Percentiles rank a stretch among this genome's conserved stretches.
These are phyloP conservation scores for Maudiozyma serrabonitensis DNA, from an alignment of 805 yeast species.

Conservation along the genomic window DNA sequence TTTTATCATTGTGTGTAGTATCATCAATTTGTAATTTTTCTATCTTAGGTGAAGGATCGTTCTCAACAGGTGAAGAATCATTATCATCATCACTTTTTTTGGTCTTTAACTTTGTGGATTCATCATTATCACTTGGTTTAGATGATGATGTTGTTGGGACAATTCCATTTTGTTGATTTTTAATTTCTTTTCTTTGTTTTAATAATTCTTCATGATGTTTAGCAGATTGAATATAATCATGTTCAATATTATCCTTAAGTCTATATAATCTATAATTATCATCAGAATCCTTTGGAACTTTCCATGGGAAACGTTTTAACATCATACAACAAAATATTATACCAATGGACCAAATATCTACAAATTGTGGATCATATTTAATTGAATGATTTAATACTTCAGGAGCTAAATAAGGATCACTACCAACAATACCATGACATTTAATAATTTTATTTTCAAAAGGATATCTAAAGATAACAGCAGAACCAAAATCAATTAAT, in stretches of 20 bases:
- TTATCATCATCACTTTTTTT: conserved; percentile 34
- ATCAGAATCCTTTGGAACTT: conserved; percentile 60
- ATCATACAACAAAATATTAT: conserved; percentile 83
- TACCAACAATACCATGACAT: conserved; percentile 72
- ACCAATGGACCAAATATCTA: conserved; percentile 78
- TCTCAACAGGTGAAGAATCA: conserved; percentile 37
- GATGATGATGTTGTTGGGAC: not conserved
- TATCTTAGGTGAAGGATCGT: conserved; percentile 21
- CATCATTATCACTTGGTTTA: not conserved
- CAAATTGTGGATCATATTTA: conserved; percentile 64
- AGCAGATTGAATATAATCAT: conserved; percentile 64
- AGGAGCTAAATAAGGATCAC: conserved; percentile 81
- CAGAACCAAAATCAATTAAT: conserved; percentile 75
- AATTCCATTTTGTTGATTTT: conserved; percentile 34
- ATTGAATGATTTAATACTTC: conserved; percentile 46
- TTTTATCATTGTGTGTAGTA: not conserved
- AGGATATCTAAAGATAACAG: conserved; percentile 73
- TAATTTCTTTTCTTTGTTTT: conserved; percentile 31
- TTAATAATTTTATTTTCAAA: conserved; percentile 46
- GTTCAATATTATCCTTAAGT: conserved; percentile 60
- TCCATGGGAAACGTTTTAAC: conserved; percentile 79
- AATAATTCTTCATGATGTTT: conserved; percentile 56
- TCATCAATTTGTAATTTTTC: not conserved
- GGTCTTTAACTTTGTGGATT: not conserved
- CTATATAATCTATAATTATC: conserved; percentile 58